phyloP scores from a whole-genome alignment of 257 asterid species.

The Solanum tarijense region DNA sequence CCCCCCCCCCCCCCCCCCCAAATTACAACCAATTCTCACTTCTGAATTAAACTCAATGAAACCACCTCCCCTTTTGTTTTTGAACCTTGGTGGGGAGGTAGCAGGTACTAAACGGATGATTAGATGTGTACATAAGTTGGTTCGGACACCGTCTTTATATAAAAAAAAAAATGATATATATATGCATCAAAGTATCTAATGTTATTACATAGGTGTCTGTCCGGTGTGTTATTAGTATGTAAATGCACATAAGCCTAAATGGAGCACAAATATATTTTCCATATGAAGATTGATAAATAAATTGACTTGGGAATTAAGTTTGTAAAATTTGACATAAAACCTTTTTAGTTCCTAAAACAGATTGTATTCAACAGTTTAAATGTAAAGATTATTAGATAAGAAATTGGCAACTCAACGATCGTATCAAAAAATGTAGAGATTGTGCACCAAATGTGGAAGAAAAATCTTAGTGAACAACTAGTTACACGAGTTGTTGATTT shows the following conservation, averaged over 20 bases:
- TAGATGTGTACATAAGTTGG: too few relatives aligned
- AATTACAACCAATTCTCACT: background rate
- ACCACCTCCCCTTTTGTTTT: background rate
- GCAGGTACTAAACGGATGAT: background rate
- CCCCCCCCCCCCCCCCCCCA: background rate
- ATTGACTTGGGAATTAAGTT: background rate
- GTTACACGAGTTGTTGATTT: background rate
- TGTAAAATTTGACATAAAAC: background rate
- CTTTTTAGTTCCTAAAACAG: background rate
- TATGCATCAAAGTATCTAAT: background rate
- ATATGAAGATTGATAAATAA: background rate
- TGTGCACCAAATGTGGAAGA: background rate
- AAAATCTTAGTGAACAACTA: background rate
- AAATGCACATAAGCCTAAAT: background rate
- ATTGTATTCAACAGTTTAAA: background rate
- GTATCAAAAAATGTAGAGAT: background rate
- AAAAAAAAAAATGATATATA: background rate
- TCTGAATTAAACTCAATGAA: background rate
- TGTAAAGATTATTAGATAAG: background rate
- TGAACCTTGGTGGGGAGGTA: background rate
- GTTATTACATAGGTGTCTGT: background rate
- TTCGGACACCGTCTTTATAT: background rate
- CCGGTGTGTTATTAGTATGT: too few relatives aligned
- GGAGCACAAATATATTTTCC: background rate
- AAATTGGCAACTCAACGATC: too few relatives aligned